Evolutionary conservation across 73 alveolate genomes (phyloP).

Genomic region (Tetrahymena thermophila): DNA sequence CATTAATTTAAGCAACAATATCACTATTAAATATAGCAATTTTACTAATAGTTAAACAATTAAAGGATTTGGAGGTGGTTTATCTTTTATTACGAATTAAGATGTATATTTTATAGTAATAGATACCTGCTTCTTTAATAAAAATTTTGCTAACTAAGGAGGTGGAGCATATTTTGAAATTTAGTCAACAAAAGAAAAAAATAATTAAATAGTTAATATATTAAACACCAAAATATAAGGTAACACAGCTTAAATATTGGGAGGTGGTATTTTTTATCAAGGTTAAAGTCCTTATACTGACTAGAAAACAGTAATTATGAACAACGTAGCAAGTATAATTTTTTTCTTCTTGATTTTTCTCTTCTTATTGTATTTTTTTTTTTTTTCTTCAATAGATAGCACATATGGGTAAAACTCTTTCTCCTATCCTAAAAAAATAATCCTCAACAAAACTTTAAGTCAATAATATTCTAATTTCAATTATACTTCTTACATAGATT

Average conservation of each 20-base stretch:
- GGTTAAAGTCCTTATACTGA: background rate
- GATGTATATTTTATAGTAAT: background rate
- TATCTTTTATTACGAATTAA: background rate
- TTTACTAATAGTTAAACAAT: background rate
- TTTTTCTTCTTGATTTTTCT: background rate
- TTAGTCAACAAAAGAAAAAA: background rate
- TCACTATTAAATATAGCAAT: background rate
- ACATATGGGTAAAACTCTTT: background rate
- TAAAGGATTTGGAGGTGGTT: background rate
- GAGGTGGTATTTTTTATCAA: background rate
- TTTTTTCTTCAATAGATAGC: background rate
- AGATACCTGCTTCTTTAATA: background rate
- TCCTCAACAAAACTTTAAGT: background rate
- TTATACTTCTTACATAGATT: background rate
- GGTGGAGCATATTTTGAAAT: background rate
- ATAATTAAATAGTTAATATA: background rate
- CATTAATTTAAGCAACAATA: background rate
- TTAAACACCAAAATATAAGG: background rate
- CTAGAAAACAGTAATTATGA: background rate
- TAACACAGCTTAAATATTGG: background rate
- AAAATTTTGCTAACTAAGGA: background rate
- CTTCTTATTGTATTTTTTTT: background rate
- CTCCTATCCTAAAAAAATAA: background rate
- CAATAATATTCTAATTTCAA: background rate
- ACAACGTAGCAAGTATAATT: background rate